Conservation (phyloP, 2,329 filamentous ascomycete species). For the Colletotrichum phormii region DNA sequence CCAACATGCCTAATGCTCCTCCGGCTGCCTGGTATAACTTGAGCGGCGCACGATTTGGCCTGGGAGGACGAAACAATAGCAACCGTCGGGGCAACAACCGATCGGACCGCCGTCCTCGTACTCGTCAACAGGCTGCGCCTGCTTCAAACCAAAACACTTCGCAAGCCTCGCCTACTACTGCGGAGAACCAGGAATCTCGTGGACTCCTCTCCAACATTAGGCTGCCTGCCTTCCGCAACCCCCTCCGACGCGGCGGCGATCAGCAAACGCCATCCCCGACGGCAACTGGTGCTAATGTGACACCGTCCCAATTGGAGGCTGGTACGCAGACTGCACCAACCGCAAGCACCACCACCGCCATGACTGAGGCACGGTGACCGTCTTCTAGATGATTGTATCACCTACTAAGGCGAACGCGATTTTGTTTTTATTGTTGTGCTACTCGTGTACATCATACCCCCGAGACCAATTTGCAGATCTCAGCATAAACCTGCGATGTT, state of each 20-base stretch:
- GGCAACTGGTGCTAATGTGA: constrained; percentile 47
- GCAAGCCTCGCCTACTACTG: constrained; percentile 10
- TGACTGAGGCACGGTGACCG: constrained; percentile 18
- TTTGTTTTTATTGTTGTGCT: constrained; percentile 30
- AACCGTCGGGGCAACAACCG: constrained; percentile 25
- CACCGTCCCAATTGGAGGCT: constrained; percentile 61
- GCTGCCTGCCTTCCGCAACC: constrained; percentile 40
- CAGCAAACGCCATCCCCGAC: constrained; percentile 36
- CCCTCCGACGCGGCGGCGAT: constrained; percentile 37
- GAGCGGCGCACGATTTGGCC: constrained; percentile 40
- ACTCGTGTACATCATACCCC: constrained; percentile 36
- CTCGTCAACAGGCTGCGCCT: constrained; percentile 22
- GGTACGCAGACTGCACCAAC: constrained; percentile 46
- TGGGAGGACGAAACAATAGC: constrained; percentile 32
- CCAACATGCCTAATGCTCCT: constrained; percentile 60
- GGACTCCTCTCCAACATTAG: constrained; percentile 32
- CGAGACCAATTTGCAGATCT: constrained; percentile 33
- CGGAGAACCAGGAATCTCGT: constrained; percentile 33
- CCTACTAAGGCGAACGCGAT: constrained; percentile 6
- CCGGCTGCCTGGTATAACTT: constrained; percentile 53
- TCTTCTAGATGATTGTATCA: background rate
- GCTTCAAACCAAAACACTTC: background rate
- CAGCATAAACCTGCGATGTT: constrained; percentile 27
- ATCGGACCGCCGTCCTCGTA: constrained; percentile 21
- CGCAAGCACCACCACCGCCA: constrained; percentile 23